These are phyloP conservation scores for Metschnikowia colocasiae DNA, from an alignment of 805 yeast genomes.

Conservation along the genomic window DNA sequence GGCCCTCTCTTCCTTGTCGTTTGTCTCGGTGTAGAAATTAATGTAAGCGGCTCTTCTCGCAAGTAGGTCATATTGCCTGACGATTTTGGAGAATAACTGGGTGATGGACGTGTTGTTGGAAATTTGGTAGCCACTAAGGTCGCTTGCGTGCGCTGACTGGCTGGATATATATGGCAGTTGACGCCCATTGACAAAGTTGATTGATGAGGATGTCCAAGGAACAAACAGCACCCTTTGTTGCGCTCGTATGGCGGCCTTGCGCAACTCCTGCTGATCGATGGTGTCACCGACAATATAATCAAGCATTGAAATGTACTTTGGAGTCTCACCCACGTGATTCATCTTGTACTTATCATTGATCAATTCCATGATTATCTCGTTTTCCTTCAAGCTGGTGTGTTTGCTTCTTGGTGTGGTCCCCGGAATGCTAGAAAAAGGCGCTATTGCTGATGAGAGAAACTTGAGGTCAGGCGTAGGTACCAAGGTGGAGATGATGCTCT, in stretches of 20 bases:
- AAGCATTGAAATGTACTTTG: slow-evolving; percentile 61
- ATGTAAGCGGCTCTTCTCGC: slow-evolving; percentile 80
- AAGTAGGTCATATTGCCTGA: slow-evolving; percentile 75
- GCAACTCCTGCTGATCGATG: slow-evolving; percentile 64
- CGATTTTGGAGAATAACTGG: slow-evolving; percentile 59
- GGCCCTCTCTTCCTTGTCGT: slow-evolving; percentile 38
- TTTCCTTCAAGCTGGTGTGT: slow-evolving; percentile 68
- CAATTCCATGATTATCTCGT: slow-evolving; percentile 80
- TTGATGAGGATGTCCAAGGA: slow-evolving; percentile 79
- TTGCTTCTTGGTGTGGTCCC: slow-evolving; percentile 24
- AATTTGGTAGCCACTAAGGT: slow-evolving; percentile 72
- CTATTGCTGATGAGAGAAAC: slow-evolving; percentile 38
- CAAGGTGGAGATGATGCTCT: slow-evolving; percentile 74
- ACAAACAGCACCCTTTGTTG: slow-evolving; percentile 70
- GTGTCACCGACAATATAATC: slow-evolving; percentile 64
- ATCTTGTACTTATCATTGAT: slow-evolving; percentile 74
- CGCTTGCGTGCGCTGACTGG: neutral
- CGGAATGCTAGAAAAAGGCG: slow-evolving; percentile 43
- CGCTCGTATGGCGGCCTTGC: slow-evolving; percentile 60
- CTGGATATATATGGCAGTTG: slow-evolving; percentile 57
- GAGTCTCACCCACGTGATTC: slow-evolving; percentile 46
- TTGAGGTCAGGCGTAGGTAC: slow-evolving; percentile 85
- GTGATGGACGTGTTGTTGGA: slow-evolving; percentile 78
- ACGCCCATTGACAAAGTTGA: slow-evolving; percentile 73
- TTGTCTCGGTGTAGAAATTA: slow-evolving; percentile 61